Conservation (phyloP, 2,329 filamentous ascomycete species). For the Verticillium dahliae region DNA sequence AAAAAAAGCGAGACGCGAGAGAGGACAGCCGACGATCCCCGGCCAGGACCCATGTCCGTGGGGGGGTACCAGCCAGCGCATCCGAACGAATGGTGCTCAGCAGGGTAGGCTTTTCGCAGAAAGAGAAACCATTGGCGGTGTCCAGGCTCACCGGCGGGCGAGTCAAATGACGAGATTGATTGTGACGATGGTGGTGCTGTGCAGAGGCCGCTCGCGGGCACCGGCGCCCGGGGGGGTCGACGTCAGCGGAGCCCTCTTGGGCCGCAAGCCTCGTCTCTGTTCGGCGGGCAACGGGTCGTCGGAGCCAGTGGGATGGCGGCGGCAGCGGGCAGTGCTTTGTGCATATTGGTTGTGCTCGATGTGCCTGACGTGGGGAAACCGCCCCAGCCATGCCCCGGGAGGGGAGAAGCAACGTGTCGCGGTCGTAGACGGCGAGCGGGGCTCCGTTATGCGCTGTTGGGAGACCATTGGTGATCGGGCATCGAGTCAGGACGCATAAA, state of each 20-base stretch:
- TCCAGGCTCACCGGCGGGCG: not conserved
- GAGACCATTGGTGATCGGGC: not conserved
- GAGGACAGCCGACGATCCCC: not conserved
- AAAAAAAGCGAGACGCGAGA: not conserved
- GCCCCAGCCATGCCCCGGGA: not conserved
- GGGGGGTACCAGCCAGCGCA: not conserved
- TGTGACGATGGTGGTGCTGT: not conserved
- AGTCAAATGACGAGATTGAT: not conserved
- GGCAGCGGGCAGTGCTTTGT: not conserved
- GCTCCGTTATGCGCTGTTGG: not conserved
- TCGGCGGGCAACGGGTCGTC: not conserved
- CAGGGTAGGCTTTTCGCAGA: not conserved
- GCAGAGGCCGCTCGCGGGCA: not conserved
- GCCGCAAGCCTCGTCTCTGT: conserved; percentile 2
- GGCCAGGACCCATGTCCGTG: not conserved
- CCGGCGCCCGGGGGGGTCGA: not conserved
- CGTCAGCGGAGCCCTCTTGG: not conserved
- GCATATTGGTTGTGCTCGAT: not conserved
- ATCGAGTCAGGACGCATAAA: not conserved
- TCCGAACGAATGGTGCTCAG: not conserved
- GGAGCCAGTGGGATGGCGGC: not conserved
- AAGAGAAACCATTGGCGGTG: not conserved
- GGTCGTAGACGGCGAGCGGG: not conserved
- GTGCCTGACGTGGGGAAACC: not conserved
- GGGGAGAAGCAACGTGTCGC: not conserved